A percentile compares a stretch with the other conserved stretches of the same genome.
Conservation (phyloP, 2,329 filamentous ascomycete genomes). For the Colletotrichum somersetense region DNA sequence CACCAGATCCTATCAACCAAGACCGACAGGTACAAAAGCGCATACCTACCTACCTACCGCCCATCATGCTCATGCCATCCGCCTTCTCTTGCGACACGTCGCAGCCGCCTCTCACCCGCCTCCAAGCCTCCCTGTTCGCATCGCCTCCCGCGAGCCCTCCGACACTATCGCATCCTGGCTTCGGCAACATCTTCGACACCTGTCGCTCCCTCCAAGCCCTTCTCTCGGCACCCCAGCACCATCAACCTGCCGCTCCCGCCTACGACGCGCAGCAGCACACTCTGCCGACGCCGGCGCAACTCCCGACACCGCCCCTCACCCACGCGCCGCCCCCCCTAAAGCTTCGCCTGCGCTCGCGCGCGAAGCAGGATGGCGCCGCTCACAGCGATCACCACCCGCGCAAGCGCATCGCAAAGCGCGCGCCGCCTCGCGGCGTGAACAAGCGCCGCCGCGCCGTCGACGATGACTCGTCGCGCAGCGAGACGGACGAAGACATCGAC, state of each 20-base stretch:
- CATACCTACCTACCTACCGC: constrained; percentile 25
- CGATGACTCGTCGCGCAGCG: constrained; percentile 60
- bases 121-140: constrained; percentile 64
- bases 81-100: constrained; percentile 69
- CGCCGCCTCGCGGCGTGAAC: constrained; percentile 60
- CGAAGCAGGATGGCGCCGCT: constrained; percentile 46
- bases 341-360: constrained; percentile 66
- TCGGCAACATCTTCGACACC: constrained; percentile 69
- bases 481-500: constrained; percentile 49
- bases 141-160: constrained; percentile 72
- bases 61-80: constrained; percentile 70
- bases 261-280: constrained; percentile 51
- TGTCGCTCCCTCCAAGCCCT: constrained; percentile 73
- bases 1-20: background rate
- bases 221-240: constrained; percentile 57
- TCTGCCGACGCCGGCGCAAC: constrained; percentile 57
- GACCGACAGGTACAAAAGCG: constrained; percentile 4
- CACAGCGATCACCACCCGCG: constrained; percentile 52
- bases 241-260: constrained; percentile 42
- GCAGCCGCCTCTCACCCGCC: constrained; percentile 59
- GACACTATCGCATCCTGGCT: constrained; percentile 58
- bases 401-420: constrained; percentile 67
- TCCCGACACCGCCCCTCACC: constrained; percentile 68
- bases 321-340: constrained; percentile 65
- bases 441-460: constrained; percentile 65